Evolutionary conservation across 2,329 filamentous ascomycete species (phyloP).

Genomic region (Ceratocystis harringtonii): DNA sequence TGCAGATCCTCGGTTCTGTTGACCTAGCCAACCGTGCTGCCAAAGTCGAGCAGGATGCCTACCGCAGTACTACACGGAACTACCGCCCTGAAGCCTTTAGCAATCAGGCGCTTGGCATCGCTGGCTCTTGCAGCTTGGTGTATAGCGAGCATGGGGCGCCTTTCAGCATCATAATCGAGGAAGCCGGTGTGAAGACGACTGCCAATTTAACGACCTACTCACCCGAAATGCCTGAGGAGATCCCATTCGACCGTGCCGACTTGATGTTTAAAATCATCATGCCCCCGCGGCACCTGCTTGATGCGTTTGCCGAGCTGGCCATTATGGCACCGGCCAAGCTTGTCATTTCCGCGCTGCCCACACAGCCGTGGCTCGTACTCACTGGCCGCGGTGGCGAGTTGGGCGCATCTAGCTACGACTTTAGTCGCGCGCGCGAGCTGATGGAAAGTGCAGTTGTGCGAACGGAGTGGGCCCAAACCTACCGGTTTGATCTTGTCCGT

Average conservation of each 20-base stretch:
- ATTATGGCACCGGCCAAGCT: conserved; percentile 58
- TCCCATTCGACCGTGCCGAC: conserved; percentile 70
- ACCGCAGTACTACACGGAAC: conserved; percentile 46
- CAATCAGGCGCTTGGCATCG: conserved; percentile 65
- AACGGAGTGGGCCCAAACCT: conserved; percentile 50
- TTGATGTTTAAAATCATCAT: conserved; percentile 90
- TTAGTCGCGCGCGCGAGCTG: conserved; percentile 47
- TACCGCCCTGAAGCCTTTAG: conserved; percentile 62
- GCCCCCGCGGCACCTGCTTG: conserved; percentile 57
- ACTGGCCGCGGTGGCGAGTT: conserved; percentile 44
- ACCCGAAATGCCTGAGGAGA: conserved; percentile 58
- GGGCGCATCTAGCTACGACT: conserved; percentile 50
- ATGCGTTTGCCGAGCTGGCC: conserved; percentile 54
- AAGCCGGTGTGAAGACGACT: conserved; percentile 73
- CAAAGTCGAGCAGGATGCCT: conserved; percentile 44
- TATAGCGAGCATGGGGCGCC: conserved; percentile 63
- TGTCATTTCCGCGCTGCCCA: conserved; percentile 49
- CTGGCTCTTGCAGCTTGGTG: conserved; percentile 70
- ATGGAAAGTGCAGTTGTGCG: conserved; percentile 60
- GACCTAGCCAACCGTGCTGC: conserved; percentile 45
- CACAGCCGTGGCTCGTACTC: conserved; percentile 58
- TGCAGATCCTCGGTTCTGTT: conserved; percentile 89
- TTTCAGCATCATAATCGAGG: conserved; percentile 72
- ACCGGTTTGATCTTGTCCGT: conserved; percentile 76
- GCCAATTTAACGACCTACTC: conserved; percentile 85